Evolutionary conservation across 768 basidiomycete genomes (phyloP), one percentile per base, ranked within the genome.

Genomic region (Boletus sp.): DNA sequence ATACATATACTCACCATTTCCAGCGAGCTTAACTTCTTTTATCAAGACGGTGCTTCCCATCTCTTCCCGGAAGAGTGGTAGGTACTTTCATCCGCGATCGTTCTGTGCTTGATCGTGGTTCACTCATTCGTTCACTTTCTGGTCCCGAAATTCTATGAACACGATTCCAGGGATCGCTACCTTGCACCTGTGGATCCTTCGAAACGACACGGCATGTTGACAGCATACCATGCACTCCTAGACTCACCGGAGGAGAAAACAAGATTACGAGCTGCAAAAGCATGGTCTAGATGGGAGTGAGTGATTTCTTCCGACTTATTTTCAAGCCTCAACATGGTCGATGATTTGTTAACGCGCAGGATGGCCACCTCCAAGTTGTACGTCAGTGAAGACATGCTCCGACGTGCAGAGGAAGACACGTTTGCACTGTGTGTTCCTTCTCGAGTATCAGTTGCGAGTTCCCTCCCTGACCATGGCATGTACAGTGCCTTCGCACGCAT

Each of bases 221-320:
- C 78, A 9, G 95, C 95, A 0, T 98, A 97, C 68, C 88, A 94
- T 62, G 77, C 79, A 5, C 88, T 85, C 50, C 80, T 96, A 43
- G 85, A 84, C 63, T 84, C 88, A 7, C 72, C 75, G 1, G 87
- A 95, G 64, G 83, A 88, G 32, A 74, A 80, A 60, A 81, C 76
- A 4, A 77, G 88, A 33, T 61, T 87, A 32, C 73, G 54, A 7
- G 93, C 92, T 11, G 92, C 92, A 4, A 88, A 81, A 63, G 90
- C 90, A 3, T 95, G 93, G 92, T 75, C 87, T 19, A 89, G 87
- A 67, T 96, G 90, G 90, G 93, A 95, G 90, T 90, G 62, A 65
- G 90, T 79, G 23, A 6, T 43, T 17, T 33, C 25, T 46, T 33
- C 23, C n/a, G 10, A n/a, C 34, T 11, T 11, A 6, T 35, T 33